Evolutionary conservation across 257 asterid genomes (phyloP).

Genomic region (Nicotiana noctiflora): DNA sequence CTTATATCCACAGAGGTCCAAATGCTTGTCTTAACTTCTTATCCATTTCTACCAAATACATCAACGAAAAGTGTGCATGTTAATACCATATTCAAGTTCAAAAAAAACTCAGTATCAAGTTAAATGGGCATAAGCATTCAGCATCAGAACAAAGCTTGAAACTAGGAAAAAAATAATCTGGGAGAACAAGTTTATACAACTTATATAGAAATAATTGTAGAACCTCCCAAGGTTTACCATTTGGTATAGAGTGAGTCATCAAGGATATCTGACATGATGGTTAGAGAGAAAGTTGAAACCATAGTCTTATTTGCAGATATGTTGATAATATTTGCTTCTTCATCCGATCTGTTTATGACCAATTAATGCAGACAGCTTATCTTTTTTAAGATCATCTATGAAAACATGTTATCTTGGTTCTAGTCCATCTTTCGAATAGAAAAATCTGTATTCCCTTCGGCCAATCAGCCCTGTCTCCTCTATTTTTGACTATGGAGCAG

Average conservation of each 20-base stretch:
- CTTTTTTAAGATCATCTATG: too few species aligned
- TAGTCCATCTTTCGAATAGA: neutral
- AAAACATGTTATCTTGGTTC: neutral
- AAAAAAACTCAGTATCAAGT: neutral
- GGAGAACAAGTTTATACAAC: neutral
- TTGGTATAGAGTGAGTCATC: neutral
- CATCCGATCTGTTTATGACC: neutral
- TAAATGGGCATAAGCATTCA: neutral
- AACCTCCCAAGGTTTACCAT: neutral
- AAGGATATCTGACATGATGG: neutral
- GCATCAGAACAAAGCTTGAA: neutral
- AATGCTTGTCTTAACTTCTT: neutral
- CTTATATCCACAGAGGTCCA: neutral
- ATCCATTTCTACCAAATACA: constrained; percentile 5
- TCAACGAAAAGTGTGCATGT: neutral
- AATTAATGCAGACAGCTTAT: too few species aligned
- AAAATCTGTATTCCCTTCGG: neutral
- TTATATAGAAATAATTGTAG: too few species aligned
- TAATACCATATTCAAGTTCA: neutral
- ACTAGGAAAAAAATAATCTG: neutral
- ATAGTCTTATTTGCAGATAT: too few species aligned
- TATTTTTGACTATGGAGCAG: neutral
- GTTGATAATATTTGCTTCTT: neutral
- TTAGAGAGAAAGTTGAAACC: neutral
- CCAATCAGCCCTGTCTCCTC: neutral